A percentile compares a stretch with the other conserved stretches of the same genome.
These are phyloP conservation scores for Lentinula lateritia DNA, from an alignment of 768 basidiomycete genomes.

Conservation along the genomic window DNA sequence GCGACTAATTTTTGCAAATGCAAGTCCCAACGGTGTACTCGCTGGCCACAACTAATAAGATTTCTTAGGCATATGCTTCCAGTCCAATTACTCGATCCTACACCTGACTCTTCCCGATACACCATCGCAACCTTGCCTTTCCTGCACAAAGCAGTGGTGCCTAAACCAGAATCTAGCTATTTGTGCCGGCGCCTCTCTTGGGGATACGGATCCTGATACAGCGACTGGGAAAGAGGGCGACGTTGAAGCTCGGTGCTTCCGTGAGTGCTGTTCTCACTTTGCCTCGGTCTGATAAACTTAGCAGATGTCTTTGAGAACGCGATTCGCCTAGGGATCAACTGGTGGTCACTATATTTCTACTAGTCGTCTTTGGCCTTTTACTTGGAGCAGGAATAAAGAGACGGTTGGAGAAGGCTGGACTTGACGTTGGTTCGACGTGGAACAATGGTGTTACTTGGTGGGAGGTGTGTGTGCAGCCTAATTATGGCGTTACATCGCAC, in stretches of 20 bases:
- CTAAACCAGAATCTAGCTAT: conserved; percentile 85
- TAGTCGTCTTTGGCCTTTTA: conserved; percentile 82
- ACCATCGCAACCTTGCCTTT: conserved; percentile 84
- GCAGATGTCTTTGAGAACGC: conserved; percentile 52
- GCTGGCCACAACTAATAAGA: conserved; percentile 7
- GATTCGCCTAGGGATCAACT: conserved; percentile 95
- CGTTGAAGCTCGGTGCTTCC: conserved; percentile 93
- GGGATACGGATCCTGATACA: conserved; percentile 87
- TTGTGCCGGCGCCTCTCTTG: conserved; percentile 67
- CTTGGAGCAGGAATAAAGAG: conserved; percentile 81
- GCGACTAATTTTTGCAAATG: conserved; percentile 92
- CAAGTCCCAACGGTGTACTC: conserved; percentile 12
- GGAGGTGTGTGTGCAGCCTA: conserved; percentile 53
- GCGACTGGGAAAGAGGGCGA: conserved; percentile 94
- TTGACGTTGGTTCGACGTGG: conserved; percentile 62
- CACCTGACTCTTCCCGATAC: conserved; percentile 76
- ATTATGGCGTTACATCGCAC: background rate
- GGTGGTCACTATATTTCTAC: conserved; percentile 84
- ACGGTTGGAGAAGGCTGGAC: conserved; percentile 74
- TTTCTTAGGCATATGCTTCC: conserved; percentile 81
- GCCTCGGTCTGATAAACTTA: conserved; percentile 12
- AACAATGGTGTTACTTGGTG: conserved; percentile 68
- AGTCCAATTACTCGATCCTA: conserved; percentile 80
- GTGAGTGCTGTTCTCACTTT: conserved; percentile 42
- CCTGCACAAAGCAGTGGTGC: conserved; percentile 95